phyloP scores from a whole-genome alignment of 805 yeast genomes.

The Suhomyces sp. region DNA sequence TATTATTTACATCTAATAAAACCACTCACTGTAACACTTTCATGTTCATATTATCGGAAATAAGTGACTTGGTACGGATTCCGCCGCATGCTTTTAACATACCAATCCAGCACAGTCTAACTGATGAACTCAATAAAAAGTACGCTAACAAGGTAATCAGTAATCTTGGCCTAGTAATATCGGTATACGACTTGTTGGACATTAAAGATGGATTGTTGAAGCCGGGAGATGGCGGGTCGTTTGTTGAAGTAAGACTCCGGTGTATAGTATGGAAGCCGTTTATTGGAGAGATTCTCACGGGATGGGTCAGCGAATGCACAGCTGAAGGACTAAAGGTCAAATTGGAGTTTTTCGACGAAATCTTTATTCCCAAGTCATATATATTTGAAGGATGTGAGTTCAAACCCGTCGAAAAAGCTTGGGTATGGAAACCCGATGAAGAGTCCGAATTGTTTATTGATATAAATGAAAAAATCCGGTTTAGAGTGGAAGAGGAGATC shows the following conservation, averaged over 20 bases:
- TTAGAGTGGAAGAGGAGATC: conserved; percentile 85
- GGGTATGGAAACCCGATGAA: conserved; percentile 88
- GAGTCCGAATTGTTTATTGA: conserved; percentile 80
- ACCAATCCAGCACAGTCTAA: conserved; percentile 68
- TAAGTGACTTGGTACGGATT: conserved; percentile 81
- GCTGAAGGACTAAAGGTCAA: conserved; percentile 82
- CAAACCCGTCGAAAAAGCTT: conserved; percentile 77
- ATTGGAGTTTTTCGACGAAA: conserved; percentile 87
- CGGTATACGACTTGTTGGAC: conserved; percentile 79
- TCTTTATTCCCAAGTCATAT: conserved; percentile 79
- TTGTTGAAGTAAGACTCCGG: conserved; percentile 69
- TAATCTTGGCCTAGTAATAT: conserved; percentile 78
- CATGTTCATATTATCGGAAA: conserved; percentile 83
- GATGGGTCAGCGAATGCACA: conserved; percentile 88
- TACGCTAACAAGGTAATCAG: conserved; percentile 83
- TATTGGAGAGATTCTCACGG: conserved; percentile 87
- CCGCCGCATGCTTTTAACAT: conserved; percentile 81
- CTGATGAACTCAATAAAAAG: conserved; percentile 77
- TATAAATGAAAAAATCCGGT: conserved; percentile 85
- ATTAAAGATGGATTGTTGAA: conserved; percentile 84
- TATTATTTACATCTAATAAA: background rate
- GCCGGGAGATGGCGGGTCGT: conserved; percentile 94
- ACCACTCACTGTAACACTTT: background rate
- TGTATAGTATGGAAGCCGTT: conserved; percentile 88
- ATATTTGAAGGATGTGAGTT: conserved; percentile 75